Base-by-base conservation (phyloP, 176 grass and related monocot genomes). In the Oryza glumipatula region DNA sequence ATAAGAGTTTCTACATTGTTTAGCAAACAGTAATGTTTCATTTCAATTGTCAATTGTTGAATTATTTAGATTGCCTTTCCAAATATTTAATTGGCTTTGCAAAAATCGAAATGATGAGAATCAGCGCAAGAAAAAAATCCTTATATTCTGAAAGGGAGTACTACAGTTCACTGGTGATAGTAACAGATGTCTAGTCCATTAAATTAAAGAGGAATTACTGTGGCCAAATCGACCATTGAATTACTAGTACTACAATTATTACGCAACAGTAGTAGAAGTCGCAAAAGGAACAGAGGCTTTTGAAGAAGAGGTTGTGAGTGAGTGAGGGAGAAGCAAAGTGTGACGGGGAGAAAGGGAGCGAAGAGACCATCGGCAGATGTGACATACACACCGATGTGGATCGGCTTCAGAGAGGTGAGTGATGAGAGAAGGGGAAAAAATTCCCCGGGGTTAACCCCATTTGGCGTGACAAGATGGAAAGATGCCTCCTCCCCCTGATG, bases 311-410 rank as follows among this genome's bases (percentile, higher is more conserved):
- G 52, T 56, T 56, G 52, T 56, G 52, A 21, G 52, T 54, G 51
- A 70, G 66, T 63, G 49, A 33, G 43, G 9, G 38, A 16, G 41
- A 51, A 56, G 60, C 7, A 22, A 54, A 60, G 77, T n/a, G 7
- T 43, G 76, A 30, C 10, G n/a, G 61, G 14, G 6, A 15, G 12
- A 30, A 33, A 24, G n/a, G 45, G 16, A 44, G 11, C 68, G 56
- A 84, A 33, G 54, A 43, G 74, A 79, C 44, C 3, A 13, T n/a
- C 58, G 17, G 17, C 1, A 22, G 76, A 84, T 6, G 87, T 74
- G 69, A 84, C 76, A 2, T 69, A 36, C 75, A 6, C 45, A 83
- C 87, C 61, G 80, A 84, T 80, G 52, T 17, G 58, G n/a, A 63
- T 63, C 58, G 21, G 58, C 10, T 63, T 63, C 69, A 74, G 76